Conservation (phyloP, 2,329 filamentous ascomycete genomes). For the Tympanopsis confertula region DNA sequence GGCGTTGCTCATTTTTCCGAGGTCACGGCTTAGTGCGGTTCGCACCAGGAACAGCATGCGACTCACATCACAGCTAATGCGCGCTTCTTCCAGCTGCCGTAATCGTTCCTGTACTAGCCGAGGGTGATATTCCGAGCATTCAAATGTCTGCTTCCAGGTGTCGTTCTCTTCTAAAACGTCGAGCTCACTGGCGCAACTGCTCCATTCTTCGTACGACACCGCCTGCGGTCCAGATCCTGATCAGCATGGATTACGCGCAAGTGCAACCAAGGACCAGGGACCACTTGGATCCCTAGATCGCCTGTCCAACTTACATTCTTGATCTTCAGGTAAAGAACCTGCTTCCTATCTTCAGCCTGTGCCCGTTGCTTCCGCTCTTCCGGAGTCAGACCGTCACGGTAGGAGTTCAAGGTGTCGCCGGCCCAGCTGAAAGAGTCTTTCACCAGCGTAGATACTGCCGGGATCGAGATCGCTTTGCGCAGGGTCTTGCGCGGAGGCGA, state of each 20-base stretch:
- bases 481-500: too few relatives aligned
- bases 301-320: conserved; percentile 41
- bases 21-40: conserved; percentile 66
- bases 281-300: conserved; percentile 3
- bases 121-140: conserved; percentile 58
- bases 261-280: not conserved
- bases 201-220: conserved; percentile 61
- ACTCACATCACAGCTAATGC: conserved; percentile 58
- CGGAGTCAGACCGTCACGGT: conserved; percentile 38
- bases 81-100: conserved; percentile 62
- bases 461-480: not conserved
- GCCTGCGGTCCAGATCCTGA: conserved; percentile 33
- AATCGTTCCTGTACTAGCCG: conserved; percentile 59
- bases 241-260: conserved; percentile 5
- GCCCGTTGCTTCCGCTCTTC: conserved; percentile 34
- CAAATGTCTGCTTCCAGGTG: conserved; percentile 61
- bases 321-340: conserved; percentile 52
- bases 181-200: conserved; percentile 61
- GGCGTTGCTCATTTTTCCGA: conserved; percentile 77
- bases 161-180: conserved; percentile 73
- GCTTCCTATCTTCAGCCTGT: conserved; percentile 43
- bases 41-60: conserved; percentile 72
- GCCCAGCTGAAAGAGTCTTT: not conserved
- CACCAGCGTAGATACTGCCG: not conserved
- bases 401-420: conserved; percentile 10